phyloP scores from a whole-genome alignment of 148 eudicot genomes.

The Dianthus caryophyllus region DNA sequence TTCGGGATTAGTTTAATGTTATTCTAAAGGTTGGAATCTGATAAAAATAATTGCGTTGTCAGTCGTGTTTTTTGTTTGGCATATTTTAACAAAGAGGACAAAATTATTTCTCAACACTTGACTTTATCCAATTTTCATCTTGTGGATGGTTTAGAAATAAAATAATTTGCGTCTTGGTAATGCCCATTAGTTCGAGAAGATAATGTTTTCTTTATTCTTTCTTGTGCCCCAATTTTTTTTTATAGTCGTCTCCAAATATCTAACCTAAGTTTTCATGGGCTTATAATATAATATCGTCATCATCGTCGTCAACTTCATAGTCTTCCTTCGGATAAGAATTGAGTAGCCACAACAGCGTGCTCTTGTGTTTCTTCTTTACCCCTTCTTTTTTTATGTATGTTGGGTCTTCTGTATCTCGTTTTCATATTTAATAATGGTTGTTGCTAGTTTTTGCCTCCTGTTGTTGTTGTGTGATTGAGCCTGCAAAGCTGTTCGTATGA shows the following conservation, averaged over 20 bases:
- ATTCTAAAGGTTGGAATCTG: not conserved
- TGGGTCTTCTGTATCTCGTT: too few species aligned
- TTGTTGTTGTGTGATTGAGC: not conserved
- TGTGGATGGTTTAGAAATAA: not conserved
- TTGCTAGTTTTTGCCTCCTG: not conserved
- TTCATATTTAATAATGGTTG: not conserved
- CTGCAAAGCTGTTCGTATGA: not conserved
- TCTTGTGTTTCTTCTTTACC: not conserved
- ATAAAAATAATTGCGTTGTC: not conserved
- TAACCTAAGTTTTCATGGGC: not conserved
- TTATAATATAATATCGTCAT: slow-evolving; percentile 4
- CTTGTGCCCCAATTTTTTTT: not conserved
- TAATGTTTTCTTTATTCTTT: slow-evolving; percentile 5
- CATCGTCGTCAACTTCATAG: not conserved
- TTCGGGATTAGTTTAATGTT: not conserved
- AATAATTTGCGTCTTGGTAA: not conserved
- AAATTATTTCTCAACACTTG: not conserved
- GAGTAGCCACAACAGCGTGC: too few species aligned
- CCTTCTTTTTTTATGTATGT: not conserved
- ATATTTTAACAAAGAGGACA: not conserved
- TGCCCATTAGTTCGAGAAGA: slow-evolving; percentile 4
- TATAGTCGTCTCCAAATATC: slow-evolving; percentile 6
- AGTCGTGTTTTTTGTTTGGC: not conserved
- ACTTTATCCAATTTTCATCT: slow-evolving; percentile 6
- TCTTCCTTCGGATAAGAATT: slow-evolving; percentile 2